Evolutionary conservation across 352 stramenopile genomes (phyloP).

Genomic region (Phytophthora pisi): DNA sequence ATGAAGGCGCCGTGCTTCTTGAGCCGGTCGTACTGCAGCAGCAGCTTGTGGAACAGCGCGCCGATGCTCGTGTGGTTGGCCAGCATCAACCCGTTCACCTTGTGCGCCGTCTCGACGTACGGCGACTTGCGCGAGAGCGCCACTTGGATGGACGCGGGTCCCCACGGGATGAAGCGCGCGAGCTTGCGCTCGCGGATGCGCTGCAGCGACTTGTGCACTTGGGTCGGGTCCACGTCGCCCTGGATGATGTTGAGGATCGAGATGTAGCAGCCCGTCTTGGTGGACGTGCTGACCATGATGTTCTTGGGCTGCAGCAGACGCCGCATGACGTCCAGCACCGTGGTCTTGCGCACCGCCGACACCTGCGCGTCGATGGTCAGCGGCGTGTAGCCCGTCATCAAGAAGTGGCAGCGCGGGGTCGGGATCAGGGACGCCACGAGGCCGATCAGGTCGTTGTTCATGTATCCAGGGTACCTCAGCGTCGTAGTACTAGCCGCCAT

Average conservation of each 20-base stretch:
- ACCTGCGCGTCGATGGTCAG: constrained; percentile 94
- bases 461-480: constrained; percentile 97
- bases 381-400: constrained; percentile 99
- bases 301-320: constrained; percentile 97
- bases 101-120: constrained; percentile 97
- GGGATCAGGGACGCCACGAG: constrained; percentile 98
- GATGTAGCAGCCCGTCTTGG: constrained; percentile 98
- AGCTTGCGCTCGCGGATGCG: constrained; percentile 97
- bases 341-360: constrained; percentile 96
- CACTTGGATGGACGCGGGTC: constrained; percentile 98
- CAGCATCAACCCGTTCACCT: constrained; percentile 98
- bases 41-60: constrained; percentile 87
- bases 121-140: constrained; percentile 97
- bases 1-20: constrained; percentile 99
- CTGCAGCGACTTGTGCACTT: constrained; percentile 99
- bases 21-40: constrained; percentile 98
- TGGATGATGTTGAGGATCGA: constrained; percentile 99
- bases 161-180: constrained; percentile 99
- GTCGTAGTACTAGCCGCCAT: constrained; percentile 99
- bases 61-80: constrained; percentile 99
- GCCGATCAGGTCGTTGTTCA: constrained; percentile 99
- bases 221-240: constrained; percentile 97
- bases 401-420: constrained; percentile 98
- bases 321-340: constrained; percentile 99
- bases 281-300: constrained; percentile 99